Evolutionary conservation across 202 grass and related monocot species (phyloP).

Genomic region (Carex sylvatica): DNA sequence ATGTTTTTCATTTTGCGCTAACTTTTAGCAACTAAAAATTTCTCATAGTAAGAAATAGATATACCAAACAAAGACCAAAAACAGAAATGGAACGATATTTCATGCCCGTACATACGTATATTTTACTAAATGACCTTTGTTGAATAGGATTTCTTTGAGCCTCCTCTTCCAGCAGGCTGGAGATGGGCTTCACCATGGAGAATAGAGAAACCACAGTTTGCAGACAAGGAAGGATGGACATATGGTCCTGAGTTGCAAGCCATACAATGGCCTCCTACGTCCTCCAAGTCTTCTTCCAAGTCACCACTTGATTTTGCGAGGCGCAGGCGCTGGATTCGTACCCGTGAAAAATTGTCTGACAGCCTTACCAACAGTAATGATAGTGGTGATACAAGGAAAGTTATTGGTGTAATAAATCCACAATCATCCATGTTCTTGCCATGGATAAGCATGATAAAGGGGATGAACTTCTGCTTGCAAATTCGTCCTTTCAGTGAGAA

Average conservation of each 20-base stretch:
- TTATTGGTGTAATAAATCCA: conserved; percentile 72
- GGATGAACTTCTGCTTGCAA: conserved; percentile 83
- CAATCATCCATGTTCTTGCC: conserved; percentile 66
- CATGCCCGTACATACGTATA: conserved; percentile 7
- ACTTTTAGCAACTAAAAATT: conserved; percentile 16
- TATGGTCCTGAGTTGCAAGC: conserved; percentile 75
- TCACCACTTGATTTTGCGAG: conserved; percentile 67
- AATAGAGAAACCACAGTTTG: conserved; percentile 78
- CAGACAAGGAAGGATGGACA: conserved; percentile 87
- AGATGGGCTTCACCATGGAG: conserved; percentile 87
- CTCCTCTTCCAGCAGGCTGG: conserved; percentile 81
- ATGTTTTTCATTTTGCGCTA: neutral
- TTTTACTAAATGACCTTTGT: conserved; percentile 26
- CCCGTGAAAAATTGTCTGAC: conserved; percentile 43
- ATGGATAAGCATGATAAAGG: conserved; percentile 62
- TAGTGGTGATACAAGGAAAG: conserved; percentile 37
- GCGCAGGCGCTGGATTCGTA: conserved; percentile 82
- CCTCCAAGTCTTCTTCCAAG: conserved; percentile 68
- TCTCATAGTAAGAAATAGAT: neutral
- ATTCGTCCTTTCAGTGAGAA: conserved; percentile 73
- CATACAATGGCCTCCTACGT: conserved; percentile 67
- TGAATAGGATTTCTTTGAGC: conserved; percentile 88
- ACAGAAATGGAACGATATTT: neutral
- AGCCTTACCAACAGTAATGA: neutral
- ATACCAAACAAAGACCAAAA: neutral